A percentile compares a stretch with the other conserved stretches of the same genome.
phyloP scores from a whole-genome alignment of 345 rosid genomes.

The Eucalyptus pauciflora region DNA sequence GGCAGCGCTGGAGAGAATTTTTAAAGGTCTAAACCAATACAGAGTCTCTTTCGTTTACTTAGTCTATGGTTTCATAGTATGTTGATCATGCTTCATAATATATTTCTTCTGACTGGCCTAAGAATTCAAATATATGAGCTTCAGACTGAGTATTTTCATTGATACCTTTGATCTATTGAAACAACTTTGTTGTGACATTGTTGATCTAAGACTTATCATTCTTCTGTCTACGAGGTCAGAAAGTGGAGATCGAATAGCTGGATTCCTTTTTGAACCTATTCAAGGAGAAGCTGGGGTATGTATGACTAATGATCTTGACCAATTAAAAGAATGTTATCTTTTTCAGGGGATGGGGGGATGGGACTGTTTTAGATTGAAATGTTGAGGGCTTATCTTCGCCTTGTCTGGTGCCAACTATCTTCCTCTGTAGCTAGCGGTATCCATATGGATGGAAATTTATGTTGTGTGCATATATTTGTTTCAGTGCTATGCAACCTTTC shows the following conservation, averaged over 20 bases:
- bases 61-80: background rate
- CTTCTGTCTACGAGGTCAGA: slow-evolving; percentile 13
- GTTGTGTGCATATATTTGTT: background rate
- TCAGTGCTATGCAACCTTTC: background rate
- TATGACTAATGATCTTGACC: background rate
- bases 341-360: background rate
- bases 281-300: slow-evolving; percentile 99
- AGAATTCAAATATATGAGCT: background rate
- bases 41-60: background rate
- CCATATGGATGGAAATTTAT: background rate
- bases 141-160: background rate
- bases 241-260: slow-evolving; percentile 66
- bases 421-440: background rate
- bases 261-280: slow-evolving; percentile 94
- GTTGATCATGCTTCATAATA: background rate
- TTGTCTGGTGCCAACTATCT: background rate
- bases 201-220: background rate
- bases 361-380: background rate
- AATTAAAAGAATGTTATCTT: background rate
- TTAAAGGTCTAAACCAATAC: slow-evolving; percentile 38
- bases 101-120: background rate
- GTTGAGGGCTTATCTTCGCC: background rate
- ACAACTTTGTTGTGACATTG: background rate
- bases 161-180: background rate
- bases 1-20: slow-evolving; percentile 56